Base-by-base conservation (phyloP, 805 yeast species). In the Cyberlindnera amylophila region DNA sequence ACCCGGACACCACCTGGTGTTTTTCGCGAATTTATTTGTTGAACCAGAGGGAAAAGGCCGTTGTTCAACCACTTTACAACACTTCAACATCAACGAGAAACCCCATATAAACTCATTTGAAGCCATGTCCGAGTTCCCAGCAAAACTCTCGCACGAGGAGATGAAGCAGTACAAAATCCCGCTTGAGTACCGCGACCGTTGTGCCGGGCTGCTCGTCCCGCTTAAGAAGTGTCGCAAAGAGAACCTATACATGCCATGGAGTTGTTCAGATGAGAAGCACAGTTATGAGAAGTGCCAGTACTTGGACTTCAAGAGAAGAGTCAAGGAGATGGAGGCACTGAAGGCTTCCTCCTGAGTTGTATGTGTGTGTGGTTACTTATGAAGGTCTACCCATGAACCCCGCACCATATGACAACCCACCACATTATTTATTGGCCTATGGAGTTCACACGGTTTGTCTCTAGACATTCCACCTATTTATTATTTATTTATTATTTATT, bases 251-350 rank as follows among this genome's bases (percentile, higher is more conserved):
- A 51, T 79, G 61, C 86, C 86, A 24, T 80, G 85, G 85, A 79
- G 77, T 54, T 86, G 96, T 55, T 71, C 74, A 45, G 82, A 82
- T 50, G 87, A 82, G 66, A 79, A 88, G 61, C 95, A 87, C 54
- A 80, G 72, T 32, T 87, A 89, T 72, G 96, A 86, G 63, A 84
- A 84, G 60, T 86, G 96, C 63, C 85, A 86, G 65, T 83, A 83
- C 62, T 64, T 81, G 63, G 95, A 87, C 61, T 86, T 82, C 69
- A 74, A 80, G 61, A 77, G 93, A 69, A 77, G 96, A 65, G 86
- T 83, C 45, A 71, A 79, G 59, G 90, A 83, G 66, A 70, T 84
- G 62, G 75, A 78, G 57, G 72, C 71, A 45, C 65, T 72, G 52
- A 81, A 79, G 61, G 59, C 32, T 26, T 31, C 34, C 39, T 21